phyloP scores from a whole-genome alignment of 2,329 filamentous ascomycete genomes.

The Colletotrichum euphorbiae region DNA sequence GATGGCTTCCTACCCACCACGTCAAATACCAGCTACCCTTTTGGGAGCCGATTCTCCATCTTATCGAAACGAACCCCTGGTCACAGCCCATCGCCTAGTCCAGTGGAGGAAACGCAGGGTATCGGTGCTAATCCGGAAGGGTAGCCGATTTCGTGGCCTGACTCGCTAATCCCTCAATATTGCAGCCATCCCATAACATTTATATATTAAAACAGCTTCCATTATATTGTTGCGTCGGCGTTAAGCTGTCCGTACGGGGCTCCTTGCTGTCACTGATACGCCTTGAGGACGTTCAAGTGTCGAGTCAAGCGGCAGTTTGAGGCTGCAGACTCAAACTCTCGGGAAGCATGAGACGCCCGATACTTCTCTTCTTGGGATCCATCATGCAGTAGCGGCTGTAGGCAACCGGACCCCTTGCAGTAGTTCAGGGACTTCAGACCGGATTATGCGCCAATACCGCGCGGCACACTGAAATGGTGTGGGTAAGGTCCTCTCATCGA shows the following conservation, averaged over 20 bases:
- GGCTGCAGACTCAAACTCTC: conserved; percentile 10
- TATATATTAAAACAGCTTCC: conserved; percentile 30
- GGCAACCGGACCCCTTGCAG: background rate
- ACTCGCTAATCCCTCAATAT: conserved; percentile 24
- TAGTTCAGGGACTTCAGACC: background rate
- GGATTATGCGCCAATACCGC: background rate
- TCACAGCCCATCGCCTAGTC: background rate
- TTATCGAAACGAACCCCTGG: conserved; percentile 37
- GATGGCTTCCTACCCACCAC: conserved; percentile 10
- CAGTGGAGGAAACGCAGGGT: conserved; percentile 7
- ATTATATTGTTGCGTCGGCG: conserved; percentile 4
- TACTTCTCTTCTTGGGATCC: background rate
- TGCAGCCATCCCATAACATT: conserved; percentile 15
- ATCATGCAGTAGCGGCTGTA: background rate
- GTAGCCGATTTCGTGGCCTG: conserved; percentile 17
- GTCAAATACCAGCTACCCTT: too few relatives aligned
- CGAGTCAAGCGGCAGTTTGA: background rate
- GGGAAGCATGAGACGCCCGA: background rate
- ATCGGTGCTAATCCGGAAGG: conserved; percentile 18
- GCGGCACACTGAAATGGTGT: background rate
- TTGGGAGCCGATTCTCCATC: conserved; percentile 21
- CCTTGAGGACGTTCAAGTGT: background rate
- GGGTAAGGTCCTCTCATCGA: background rate
- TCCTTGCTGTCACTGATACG: conserved; percentile 5
- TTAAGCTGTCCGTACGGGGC: conserved; percentile 17